These are phyloP conservation scores for Acanthamoeba royreba DNA, from an alignment of 208 protist genomes.

Conservation along the genomic window DNA sequence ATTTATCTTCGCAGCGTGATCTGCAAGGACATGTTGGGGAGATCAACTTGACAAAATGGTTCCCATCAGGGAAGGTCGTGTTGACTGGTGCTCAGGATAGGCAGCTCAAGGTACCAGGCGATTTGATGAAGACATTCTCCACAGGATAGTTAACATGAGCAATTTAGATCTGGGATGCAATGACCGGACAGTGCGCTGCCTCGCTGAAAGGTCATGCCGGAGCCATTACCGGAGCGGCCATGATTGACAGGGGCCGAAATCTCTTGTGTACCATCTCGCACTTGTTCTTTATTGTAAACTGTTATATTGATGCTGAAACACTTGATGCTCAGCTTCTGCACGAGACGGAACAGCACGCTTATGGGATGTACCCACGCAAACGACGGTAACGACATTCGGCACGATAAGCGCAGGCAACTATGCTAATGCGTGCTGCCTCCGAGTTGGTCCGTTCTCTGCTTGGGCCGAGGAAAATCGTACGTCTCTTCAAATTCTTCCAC, in stretches of 20 bases:
- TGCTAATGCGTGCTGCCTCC: not conserved
- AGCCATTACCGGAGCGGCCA: not conserved
- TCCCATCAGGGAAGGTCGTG: not conserved
- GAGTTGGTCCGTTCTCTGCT: not conserved
- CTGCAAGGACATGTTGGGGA: slow-evolving; percentile 21
- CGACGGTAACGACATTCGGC: not conserved
- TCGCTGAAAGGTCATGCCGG: not conserved
- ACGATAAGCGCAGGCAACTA: not conserved
- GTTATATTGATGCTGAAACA: too few species aligned
- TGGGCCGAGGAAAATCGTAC: not conserved
- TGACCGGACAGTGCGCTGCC: not conserved
- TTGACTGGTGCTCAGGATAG: not conserved
- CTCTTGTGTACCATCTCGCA: not conserved
- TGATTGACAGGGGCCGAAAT: not conserved
- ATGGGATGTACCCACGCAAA: slow-evolving; percentile 2
- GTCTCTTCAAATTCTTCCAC: too few species aligned
- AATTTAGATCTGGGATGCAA: slow-evolving; percentile 22
- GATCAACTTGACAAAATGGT: slow-evolving; percentile 20
- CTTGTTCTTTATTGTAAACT: too few species aligned
- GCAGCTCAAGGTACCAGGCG: not conserved
- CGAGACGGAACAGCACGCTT: not conserved
- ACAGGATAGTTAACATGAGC: not conserved
- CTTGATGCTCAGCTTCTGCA: not conserved
- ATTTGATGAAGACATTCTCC: not conserved
- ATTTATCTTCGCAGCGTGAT: not conserved